Evolutionary conservation across 371 early-diverging fungal genomes (phyloP).

Genomic region (Sporodiniella umbellata): DNA sequence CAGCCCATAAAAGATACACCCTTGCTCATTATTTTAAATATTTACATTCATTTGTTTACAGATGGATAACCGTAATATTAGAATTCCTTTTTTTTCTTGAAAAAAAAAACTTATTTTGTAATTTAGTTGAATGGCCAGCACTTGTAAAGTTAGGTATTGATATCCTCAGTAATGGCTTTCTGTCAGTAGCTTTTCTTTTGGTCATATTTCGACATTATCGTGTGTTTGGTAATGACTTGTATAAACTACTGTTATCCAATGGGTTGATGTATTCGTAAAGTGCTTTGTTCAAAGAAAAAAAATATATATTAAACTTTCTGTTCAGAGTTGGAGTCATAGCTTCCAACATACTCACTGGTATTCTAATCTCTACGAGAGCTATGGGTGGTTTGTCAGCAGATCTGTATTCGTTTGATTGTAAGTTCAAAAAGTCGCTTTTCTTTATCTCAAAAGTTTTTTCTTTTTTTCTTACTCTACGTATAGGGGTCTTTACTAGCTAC

Average conservation of each 20-base stretch:
- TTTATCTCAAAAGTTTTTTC: not conserved
- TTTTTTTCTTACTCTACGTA: not conserved
- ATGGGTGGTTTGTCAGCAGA: conserved; percentile 40
- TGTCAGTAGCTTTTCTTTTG: conserved; percentile 37
- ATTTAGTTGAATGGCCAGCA: conserved; percentile 46
- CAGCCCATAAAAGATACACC: too few species aligned
- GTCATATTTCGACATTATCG: conserved; percentile 38
- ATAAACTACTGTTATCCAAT: conserved; percentile 33
- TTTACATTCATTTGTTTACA: conserved; percentile 3
- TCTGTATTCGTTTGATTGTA: conserved; percentile 48
- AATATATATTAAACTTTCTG: not conserved
- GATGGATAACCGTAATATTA: conserved; percentile 29
- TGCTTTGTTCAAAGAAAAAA: not conserved
- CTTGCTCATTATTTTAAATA: not conserved
- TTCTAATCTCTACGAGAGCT: conserved; percentile 31
- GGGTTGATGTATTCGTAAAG: conserved; percentile 43
- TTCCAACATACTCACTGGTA: conserved; percentile 33
- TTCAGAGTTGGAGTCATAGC: conserved; percentile 39
- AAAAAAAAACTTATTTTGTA: not conserved
- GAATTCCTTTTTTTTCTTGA: not conserved
- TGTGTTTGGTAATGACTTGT: conserved; percentile 30
- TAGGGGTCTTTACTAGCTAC: conserved; percentile 42
- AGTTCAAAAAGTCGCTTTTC: not conserved
- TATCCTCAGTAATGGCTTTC: conserved; percentile 36
- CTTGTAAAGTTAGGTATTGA: conserved; percentile 42